phyloP scores from a whole-genome alignment of 2,329 filamentous ascomycete species.

The Apiospora aurea region DNA sequence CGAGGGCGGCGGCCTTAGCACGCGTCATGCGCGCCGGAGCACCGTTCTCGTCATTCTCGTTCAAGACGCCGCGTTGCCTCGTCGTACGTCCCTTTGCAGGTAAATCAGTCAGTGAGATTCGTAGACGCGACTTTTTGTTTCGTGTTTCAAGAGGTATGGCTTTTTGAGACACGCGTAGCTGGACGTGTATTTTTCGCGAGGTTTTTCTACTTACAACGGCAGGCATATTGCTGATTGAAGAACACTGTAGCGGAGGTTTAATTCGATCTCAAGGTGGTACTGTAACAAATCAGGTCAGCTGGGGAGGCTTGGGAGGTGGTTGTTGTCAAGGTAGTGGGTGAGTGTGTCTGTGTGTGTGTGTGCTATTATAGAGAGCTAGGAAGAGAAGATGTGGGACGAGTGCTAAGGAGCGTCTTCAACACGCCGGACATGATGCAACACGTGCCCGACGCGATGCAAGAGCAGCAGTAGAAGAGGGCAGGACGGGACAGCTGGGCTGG shows the following conservation, averaged over 20 bases:
- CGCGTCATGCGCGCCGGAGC: constrained; percentile 85
- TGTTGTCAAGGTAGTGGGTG: background rate
- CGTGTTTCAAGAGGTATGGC: background rate
- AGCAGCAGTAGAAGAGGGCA: constrained; percentile 3
- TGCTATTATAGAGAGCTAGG: constrained; percentile 12
- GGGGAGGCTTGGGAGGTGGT: background rate
- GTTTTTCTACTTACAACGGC: constrained; percentile 25
- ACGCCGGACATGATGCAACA: constrained; percentile 18
- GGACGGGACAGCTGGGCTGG: background rate
- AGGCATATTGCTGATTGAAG: constrained; percentile 29
- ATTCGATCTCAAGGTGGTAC: constrained; percentile 19
- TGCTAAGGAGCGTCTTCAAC: constrained; percentile 11
- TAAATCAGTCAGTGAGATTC: constrained; percentile 23
- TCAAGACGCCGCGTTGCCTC: constrained; percentile 62
- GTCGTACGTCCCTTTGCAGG: constrained; percentile 21
- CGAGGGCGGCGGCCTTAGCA: constrained; percentile 83
- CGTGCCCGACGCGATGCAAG: constrained; percentile 9
- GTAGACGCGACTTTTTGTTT: background rate
- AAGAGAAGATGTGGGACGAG: background rate
- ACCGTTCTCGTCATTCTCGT: constrained; percentile 94
- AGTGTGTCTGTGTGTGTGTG: background rate
- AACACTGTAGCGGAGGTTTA: constrained; percentile 25
- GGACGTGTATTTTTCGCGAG: constrained; percentile 1
- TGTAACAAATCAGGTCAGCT: constrained; percentile 5
- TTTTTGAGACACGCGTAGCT: background rate